Evolutionary conservation across 2,329 filamentous ascomycete genomes (phyloP), one percentile per base, ranked within the genome.

Genomic region (Diplodia scrobiculata): DNA sequence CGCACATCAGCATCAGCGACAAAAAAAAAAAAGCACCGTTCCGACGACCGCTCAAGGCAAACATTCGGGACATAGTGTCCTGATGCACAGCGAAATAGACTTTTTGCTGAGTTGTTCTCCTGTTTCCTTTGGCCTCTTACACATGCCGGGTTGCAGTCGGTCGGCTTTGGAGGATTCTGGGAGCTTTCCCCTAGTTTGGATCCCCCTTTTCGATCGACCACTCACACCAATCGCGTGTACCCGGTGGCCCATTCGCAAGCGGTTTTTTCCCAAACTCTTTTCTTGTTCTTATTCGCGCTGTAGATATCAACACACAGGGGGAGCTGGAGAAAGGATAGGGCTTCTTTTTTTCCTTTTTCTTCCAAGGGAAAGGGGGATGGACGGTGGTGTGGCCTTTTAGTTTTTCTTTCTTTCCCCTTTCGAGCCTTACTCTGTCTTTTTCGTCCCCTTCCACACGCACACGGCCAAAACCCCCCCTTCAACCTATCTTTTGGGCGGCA

Each of bases 401-500:
- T 38, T 63, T 63, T 63, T 21, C 34, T 50, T 45, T 6, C n/a
- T 45, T n/a, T 45, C 17, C 17, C 17, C 38, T n/a, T 45, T 45
- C 9, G 17, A n/a, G 38, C 38, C 11, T 45, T n/a, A 9, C 17
- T 32, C 38, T 45, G 38, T 45, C 38, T n/a, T 45, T 45, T 45
- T 45, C 38, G 38, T n/a, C 38, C 38, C 38, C 51, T 27, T 54
- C 14, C 17, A 34, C 14, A 19, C 19, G 45, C 54, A 47, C 53
- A 38, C 53, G 36, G 19, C 19, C 53, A 34, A 41, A 41, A 34
- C 34, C n/a, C 38, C 38, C 38, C 17, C 38, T 45, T 45, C 38
- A 9, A 25, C 36, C 38, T 32, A 45, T 38, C 25, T 59, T 65
- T 55, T 47, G 63, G 36, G 63, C 41, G 63, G 63, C 63, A 65